Evolutionary conservation across 129 eudicot species (phyloP), one percentile per base, ranked within the genome.

Genomic region (Flaveria trinervia): DNA sequence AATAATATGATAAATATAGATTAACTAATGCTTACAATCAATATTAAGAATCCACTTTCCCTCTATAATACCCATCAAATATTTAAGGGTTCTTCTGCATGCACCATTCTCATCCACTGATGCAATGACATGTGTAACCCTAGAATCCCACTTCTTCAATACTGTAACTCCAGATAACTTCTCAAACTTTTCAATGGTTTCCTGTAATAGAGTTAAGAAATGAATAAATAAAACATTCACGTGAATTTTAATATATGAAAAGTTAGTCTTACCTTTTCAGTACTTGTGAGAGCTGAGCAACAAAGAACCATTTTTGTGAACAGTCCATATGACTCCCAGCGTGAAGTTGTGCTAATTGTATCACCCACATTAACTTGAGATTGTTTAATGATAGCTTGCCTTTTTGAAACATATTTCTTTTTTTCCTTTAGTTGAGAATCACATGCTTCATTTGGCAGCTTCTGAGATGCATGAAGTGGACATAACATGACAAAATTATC

Each of bases 401-500:
- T 80, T 74, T 88, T 83, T 9, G 71, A 41, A 48, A 75, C 81
- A 72, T 45, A 48, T 80, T 86, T 84, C 84, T 73, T 80, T 84
- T 77, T 75, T 65, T 65, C 78, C 71, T 78, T 82, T 54, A 46
- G 51, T 17, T 83, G 89, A 68, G 84, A 80, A 54, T 70, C 78
- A 67, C 82, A 68, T 26, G 65, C 55, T 73, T 95, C 95, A 71
- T 78, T 77, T 15, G 99, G 96, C 75, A 95, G 83, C 73, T 84
- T 83, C 48, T 57, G 85, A 41, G 89, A 84, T 10, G 87, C 87
- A 79, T 95, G 99, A 69, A 84, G 83, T 67, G 99, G 99, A 77
- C 99, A 95, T 69, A 95, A 76, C 90, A 92, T 88, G 49, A 95
- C 99, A 89, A 92, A 95, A 75, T 95, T 90, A 45, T 92, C 96